These are phyloP conservation scores for Cladosporium cucumerinum DNA, from an alignment of 2,329 filamentous ascomycete genomes.

Conservation along the genomic window DNA sequence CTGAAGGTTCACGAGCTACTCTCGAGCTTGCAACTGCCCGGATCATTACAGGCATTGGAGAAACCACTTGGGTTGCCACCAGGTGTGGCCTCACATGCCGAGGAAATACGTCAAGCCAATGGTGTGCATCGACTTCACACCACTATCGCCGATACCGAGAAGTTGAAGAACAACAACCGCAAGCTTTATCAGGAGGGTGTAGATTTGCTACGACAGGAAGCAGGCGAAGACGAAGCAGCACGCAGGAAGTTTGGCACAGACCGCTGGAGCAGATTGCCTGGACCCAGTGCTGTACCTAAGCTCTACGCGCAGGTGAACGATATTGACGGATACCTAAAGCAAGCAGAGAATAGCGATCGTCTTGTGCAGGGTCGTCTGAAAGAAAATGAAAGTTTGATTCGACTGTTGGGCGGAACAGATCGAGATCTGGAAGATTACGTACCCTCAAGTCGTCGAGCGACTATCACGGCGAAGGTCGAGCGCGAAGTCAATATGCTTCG, in stretches of 20 bases:
- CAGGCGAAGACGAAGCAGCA: slow-evolving; percentile 75
- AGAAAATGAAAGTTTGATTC: slow-evolving; percentile 70
- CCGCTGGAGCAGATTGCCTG: slow-evolving; percentile 71
- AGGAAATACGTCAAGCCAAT: slow-evolving; percentile 89
- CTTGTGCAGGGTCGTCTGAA: slow-evolving; percentile 75
- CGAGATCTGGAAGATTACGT: slow-evolving; percentile 83
- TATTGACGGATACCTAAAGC: slow-evolving; percentile 82
- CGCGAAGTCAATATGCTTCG: slow-evolving; percentile 73
- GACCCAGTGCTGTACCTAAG: slow-evolving; percentile 66
- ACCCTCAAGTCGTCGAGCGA: slow-evolving; percentile 74
- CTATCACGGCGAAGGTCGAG: slow-evolving; percentile 77
- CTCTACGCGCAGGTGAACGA: slow-evolving; percentile 72
- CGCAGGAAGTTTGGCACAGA: slow-evolving; percentile 80
- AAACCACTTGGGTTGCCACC: slow-evolving; percentile 89
- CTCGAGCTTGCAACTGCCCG: slow-evolving; percentile 80
- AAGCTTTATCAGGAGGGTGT: slow-evolving; percentile 80
- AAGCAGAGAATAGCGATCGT: slow-evolving; percentile 63
- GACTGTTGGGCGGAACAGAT: slow-evolving; percentile 74
- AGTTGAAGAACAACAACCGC: slow-evolving; percentile 76
- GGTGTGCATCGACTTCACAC: slow-evolving; percentile 72
- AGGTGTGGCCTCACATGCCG: slow-evolving; percentile 80
- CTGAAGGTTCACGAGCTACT: slow-evolving; percentile 74
- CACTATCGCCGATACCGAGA: slow-evolving; percentile 84
- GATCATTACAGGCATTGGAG: slow-evolving; percentile 88
- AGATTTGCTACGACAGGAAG: slow-evolving; percentile 72